A percentile compares a stretch with the other conserved stretches of the same genome.
Evolutionary conservation across 805 yeast species (phyloP).

Genomic region (Saccharomycopsis sp.): DNA sequence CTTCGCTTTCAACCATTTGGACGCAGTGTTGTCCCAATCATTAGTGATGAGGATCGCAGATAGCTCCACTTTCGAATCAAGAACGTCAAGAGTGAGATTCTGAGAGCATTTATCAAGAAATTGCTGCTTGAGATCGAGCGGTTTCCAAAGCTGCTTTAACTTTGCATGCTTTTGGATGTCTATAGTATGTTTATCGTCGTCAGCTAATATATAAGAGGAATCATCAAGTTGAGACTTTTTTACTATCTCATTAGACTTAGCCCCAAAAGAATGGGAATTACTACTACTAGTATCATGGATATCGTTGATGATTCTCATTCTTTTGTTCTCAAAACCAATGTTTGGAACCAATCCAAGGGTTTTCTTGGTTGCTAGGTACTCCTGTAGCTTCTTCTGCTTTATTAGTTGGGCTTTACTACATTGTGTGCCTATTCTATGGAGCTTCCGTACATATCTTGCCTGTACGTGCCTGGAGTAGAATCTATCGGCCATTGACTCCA

Average conservation of each 20-base stretch:
- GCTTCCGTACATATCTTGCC: constrained; percentile 26
- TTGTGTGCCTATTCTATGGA: constrained; percentile 29
- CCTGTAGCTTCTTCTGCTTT: constrained; percentile 36
- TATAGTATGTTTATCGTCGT: constrained; percentile 27
- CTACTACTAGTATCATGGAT: constrained; percentile 23
- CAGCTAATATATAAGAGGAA: constrained; percentile 24
- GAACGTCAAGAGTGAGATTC: constrained; percentile 26
- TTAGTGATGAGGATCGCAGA: constrained; percentile 35
- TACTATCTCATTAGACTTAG: too few relatives aligned
- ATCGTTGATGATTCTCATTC: constrained; percentile 22
- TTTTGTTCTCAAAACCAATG: constrained; percentile 25
- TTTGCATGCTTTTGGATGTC: constrained; percentile 33
- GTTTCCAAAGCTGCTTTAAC: constrained; percentile 36
- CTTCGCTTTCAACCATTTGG: constrained; percentile 46
- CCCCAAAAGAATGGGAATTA: constrained; percentile 17
- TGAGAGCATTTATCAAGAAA: constrained; percentile 25
- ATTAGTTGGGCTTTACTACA: constrained; percentile 25
- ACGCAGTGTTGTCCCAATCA: constrained; percentile 40
- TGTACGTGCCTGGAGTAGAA: constrained; percentile 32
- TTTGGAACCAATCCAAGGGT: constrained; percentile 28
- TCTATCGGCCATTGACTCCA: constrained; percentile 41
- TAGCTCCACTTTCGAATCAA: constrained; percentile 26
- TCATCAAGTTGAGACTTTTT: too few relatives aligned
- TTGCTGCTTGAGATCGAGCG: constrained; percentile 35
- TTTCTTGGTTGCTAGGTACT: constrained; percentile 31